Conservation (phyloP, 1,139 yeast species). For the Candida sp. region DNA sequence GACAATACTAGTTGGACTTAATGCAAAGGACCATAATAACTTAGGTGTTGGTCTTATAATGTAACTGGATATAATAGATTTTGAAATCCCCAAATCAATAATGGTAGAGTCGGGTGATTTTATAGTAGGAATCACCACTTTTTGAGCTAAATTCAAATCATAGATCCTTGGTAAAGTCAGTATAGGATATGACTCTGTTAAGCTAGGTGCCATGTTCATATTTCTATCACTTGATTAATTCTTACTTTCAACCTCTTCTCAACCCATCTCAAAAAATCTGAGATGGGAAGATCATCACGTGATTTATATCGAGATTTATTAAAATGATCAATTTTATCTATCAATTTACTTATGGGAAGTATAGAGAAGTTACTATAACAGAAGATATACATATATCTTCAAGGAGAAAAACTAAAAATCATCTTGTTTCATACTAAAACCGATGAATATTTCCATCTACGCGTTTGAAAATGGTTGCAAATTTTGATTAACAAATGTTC, state of each 20-base stretch:
- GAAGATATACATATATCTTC: no score
- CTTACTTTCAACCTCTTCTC: not conserved
- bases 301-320: no score
- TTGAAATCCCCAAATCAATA: conserved; percentile 67
- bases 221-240: not conserved
- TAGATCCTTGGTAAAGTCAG: conserved; percentile 39
- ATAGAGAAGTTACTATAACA: no score
- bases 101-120: conserved; percentile 21
- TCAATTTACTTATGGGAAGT: no score
- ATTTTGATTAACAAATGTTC: not conserved
- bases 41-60: conserved; percentile 80
- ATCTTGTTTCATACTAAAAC: no score
- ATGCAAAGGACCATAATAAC: conserved; percentile 67
- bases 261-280: not conserved
- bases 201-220: conserved; percentile 1
- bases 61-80: conserved; percentile 70
- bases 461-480: not conserved
- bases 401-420: no score
- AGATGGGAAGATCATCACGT: no score
- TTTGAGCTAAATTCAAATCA: conserved; percentile 26
- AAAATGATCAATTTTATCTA: no score
- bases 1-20: conserved; percentile 58
- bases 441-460: not conserved
- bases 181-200: conserved; percentile 25
- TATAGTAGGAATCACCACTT: conserved; percentile 29